Percentiles rank a stretch among this genome's conserved stretches.
These are phyloP conservation scores for Penicillium samsonianum DNA, from an alignment of 495 filamentous ascomycete genomes.

Conservation along the genomic window DNA sequence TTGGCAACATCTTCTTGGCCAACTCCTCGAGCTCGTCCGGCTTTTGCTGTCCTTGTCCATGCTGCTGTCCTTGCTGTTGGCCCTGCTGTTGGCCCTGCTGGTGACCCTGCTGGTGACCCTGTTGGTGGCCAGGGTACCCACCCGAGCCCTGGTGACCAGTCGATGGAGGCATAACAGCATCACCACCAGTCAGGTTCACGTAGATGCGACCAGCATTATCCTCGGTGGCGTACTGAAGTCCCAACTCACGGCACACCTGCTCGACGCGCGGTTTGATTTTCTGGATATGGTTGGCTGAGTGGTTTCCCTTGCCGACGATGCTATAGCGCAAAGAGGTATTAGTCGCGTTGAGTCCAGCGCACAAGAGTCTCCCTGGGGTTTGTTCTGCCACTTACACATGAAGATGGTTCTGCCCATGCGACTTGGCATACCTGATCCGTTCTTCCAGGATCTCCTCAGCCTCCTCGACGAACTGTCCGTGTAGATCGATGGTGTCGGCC, in stretches of 20 bases:
- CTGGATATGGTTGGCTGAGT: constrained; percentile 73
- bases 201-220: constrained; percentile 86
- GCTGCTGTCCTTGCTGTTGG: constrained; percentile 37
- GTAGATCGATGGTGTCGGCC: constrained; percentile 87
- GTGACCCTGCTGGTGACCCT: constrained; percentile 32
- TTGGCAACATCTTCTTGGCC: constrained; percentile 61
- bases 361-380: background rate
- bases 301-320: constrained; percentile 95
- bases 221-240: constrained; percentile 79
- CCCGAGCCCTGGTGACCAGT: constrained; percentile 34
- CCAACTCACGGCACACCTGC: constrained; percentile 75
- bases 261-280: constrained; percentile 93
- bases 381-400: constrained; percentile 55
- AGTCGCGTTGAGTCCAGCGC: background rate
- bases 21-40: constrained; percentile 65
- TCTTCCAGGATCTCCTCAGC: constrained; percentile 85
- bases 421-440: constrained; percentile 72
- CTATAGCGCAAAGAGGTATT: constrained; percentile 28
- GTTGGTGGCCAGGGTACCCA: constrained; percentile 9
- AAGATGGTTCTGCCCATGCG: constrained; percentile 72
- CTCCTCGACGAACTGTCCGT: constrained; percentile 91
- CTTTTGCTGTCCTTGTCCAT: constrained; percentile 48
- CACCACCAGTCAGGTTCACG: constrained; percentile 63
- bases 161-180: constrained; percentile 55
- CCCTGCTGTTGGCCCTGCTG: constrained; percentile 35